Conservation (phyloP, 345 rosid species). For the Ceriops zippeliana region DNA sequence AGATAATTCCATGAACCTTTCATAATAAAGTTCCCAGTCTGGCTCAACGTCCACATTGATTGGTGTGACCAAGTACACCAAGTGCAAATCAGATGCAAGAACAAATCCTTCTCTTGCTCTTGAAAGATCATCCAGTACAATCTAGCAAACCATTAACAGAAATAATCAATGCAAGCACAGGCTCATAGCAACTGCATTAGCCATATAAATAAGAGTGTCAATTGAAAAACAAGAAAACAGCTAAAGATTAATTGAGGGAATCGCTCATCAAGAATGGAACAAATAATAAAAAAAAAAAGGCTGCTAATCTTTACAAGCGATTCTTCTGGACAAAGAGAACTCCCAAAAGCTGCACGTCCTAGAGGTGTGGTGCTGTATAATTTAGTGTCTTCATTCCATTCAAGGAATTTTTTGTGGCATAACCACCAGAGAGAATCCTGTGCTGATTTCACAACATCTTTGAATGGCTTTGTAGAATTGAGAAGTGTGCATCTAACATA, state of each 20-base stretch:
- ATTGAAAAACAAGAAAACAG: constrained; percentile 1
- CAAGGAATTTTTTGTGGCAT: constrained; percentile 84
- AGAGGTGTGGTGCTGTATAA: constrained; percentile 84
- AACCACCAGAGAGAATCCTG: constrained; percentile 98
- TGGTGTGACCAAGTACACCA: constrained; percentile 88
- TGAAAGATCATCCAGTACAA: constrained; percentile 89
- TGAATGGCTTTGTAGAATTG: constrained; percentile 88
- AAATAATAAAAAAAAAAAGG: constrained; percentile 16
- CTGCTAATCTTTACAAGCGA: constrained; percentile 59
- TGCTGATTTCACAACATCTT: constrained; percentile 93
- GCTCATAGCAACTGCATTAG: neutral
- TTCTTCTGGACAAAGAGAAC: constrained; percentile 98
- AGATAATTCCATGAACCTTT: constrained; percentile 83
- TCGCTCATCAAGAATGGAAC: constrained; percentile 13
- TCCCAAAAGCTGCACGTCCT: constrained; percentile 96
- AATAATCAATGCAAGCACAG: constrained; percentile 8
- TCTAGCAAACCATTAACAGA: constrained; percentile 44
- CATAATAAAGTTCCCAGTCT: constrained; percentile 92
- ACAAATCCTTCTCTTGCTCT: constrained; percentile 98
- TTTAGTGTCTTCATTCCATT: constrained; percentile 91
- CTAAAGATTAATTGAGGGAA: neutral
- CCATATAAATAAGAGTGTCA: constrained; percentile 2
- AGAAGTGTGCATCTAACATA: constrained; percentile 97
- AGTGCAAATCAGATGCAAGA: constrained; percentile 93
- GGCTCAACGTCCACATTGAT: constrained; percentile 92